A percentile compares a stretch with the other conserved stretches of the same genome.
phyloP scores from a whole-genome alignment of 176 grass and related monocot species.

The Tillandsia fasciculata region DNA sequence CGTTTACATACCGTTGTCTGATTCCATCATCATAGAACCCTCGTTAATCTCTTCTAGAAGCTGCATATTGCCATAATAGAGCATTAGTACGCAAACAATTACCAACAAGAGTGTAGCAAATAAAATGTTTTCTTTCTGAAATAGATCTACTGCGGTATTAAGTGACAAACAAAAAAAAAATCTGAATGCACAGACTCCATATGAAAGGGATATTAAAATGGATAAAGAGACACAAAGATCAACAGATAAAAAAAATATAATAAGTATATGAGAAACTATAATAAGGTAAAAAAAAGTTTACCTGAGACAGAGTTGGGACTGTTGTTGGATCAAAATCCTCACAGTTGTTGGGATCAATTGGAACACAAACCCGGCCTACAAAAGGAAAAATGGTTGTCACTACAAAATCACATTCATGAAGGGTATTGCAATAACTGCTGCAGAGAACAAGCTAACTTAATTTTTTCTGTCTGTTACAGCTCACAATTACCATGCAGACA shows the following conservation, averaged over 20 bases:
- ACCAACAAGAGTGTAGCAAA: conserved; percentile 3
- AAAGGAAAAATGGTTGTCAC: conserved; percentile 17
- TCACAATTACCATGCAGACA: not conserved
- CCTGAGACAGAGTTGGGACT: conserved; percentile 67
- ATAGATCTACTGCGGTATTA: not conserved
- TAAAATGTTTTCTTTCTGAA: no score
- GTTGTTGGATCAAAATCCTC: conserved; percentile 77
- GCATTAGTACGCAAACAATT: conserved; percentile 7
- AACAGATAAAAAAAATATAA: conserved; percentile 2
- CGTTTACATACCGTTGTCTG: conserved; percentile 41
- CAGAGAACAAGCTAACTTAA: not conserved
- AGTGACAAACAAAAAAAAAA: not conserved
- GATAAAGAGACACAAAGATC: not conserved
- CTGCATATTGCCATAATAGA: conserved; percentile 27
- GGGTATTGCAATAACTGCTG: not conserved
- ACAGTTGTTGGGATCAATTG: conserved; percentile 72
- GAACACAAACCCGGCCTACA: conserved; percentile 74
- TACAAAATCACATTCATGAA: not conserved
- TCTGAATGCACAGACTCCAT: not conserved
- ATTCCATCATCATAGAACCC: conserved; percentile 33
- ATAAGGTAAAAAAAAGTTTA: conserved; percentile 12
- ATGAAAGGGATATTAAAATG: not conserved
- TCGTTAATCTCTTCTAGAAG: conserved; percentile 76
- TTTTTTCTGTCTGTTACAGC: not conserved
- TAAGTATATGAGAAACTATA: conserved; percentile 1